Evolutionary conservation across 2,329 filamentous ascomycete species (phyloP).

Genomic region (Pestalotiopsis sp.): DNA sequence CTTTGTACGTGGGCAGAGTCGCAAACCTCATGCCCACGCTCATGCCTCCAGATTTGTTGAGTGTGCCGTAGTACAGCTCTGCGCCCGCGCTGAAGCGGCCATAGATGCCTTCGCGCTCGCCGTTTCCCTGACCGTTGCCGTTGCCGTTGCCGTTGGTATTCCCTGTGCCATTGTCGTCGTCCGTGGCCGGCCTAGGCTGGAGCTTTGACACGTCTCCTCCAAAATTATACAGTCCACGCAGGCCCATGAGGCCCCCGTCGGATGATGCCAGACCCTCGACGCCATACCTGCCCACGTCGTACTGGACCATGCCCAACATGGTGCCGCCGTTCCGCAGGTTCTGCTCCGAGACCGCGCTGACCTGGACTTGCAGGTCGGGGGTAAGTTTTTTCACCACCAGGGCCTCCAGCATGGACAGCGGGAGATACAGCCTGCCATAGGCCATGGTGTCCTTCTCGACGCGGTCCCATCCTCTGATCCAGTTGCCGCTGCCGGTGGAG

Average conservation of each 20-base stretch:
- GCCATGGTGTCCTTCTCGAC: conserved; percentile 56
- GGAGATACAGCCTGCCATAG: conserved; percentile 79
- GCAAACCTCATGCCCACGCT: conserved; percentile 88
- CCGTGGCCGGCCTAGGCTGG: conserved; percentile 18
- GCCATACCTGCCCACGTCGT: conserved; percentile 84
- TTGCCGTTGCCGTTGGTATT: conserved; percentile 19
- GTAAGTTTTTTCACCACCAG: conserved; percentile 78
- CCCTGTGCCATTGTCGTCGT: conserved; percentile 10
- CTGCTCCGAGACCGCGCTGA: conserved; percentile 76
- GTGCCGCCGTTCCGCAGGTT: conserved; percentile 75
- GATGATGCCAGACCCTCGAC: conserved; percentile 90
- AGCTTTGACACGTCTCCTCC: conserved; percentile 63
- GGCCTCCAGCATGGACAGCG: conserved; percentile 82
- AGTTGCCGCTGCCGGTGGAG: background rate
- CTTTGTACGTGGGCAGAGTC: conserved; percentile 76
- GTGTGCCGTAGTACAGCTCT: conserved; percentile 91
- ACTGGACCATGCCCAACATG: conserved; percentile 71
- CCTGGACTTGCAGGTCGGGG: conserved; percentile 74
- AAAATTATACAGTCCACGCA: conserved; percentile 93
- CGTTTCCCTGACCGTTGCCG: conserved; percentile 23
- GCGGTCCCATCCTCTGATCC: conserved; percentile 16
- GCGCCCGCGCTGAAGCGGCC: conserved; percentile 88
- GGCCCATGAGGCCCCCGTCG: conserved; percentile 83
- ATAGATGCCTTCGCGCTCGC: conserved; percentile 62
- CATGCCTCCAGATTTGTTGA: conserved; percentile 92